phyloP scores from a whole-genome alignment of 1,139 yeast genomes.

The Yarrowia galli region DNA sequence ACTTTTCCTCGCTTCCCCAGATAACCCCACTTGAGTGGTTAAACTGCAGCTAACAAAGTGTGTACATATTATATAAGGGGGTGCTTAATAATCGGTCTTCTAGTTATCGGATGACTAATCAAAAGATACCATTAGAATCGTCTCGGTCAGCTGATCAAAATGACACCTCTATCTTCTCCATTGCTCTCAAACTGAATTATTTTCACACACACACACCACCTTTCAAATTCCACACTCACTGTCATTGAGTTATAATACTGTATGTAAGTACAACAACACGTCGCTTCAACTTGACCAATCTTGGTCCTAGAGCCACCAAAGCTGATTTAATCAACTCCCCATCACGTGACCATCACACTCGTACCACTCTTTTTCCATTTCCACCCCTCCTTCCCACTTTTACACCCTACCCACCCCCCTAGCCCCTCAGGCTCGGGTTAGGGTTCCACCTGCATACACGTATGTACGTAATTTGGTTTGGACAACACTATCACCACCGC shows the following conservation, averaged over 20 bases:
- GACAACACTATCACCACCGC: slow-evolving; percentile 29
- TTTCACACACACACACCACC: too few species aligned
- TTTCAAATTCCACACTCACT: not conserved
- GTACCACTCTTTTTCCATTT: not conserved
- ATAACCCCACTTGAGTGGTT: slow-evolving; percentile 7
- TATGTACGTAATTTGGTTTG: slow-evolving; percentile 27
- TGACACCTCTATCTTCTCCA: not conserved
- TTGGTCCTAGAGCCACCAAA: too few species aligned
- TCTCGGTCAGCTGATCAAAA: too few species aligned
- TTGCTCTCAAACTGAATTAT: not conserved
- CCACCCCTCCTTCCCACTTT: not conserved
- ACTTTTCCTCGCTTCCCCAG: not conserved
- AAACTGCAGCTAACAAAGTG: not conserved
- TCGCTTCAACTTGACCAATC: too few species aligned
- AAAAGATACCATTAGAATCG: too few species aligned
- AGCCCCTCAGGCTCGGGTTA: slow-evolving; percentile 2
- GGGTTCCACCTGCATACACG: slow-evolving; percentile 16
- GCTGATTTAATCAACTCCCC: not conserved
- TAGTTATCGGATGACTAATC: not conserved
- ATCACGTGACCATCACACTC: not conserved
- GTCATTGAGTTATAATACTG: not conserved
- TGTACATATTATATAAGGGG: not conserved
- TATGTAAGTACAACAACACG: too few species aligned
- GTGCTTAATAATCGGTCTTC: not conserved
- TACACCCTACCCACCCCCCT: not conserved